Percentiles rank a stretch among this genome's conserved stretches.
These are phyloP conservation scores for Lecanosticta acicola DNA, from an alignment of 2,329 filamentous ascomycete species.

Conservation along the genomic window DNA sequence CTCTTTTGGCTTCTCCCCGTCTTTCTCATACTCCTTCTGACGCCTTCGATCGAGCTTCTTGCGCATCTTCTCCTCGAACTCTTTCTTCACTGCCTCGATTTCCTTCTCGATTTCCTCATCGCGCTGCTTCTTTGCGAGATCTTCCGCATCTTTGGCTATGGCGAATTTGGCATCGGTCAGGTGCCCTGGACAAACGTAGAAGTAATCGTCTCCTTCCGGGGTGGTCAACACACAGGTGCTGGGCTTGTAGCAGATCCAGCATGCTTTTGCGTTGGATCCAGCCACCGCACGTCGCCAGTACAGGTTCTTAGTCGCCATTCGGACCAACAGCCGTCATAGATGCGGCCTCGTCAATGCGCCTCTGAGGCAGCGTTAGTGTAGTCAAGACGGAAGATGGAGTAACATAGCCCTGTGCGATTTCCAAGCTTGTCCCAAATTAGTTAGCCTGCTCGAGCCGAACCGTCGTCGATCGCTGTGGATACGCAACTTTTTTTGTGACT, in stretches of 20 bases:
- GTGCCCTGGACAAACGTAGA: conserved; percentile 82
- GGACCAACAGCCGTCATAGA: too few relatives aligned
- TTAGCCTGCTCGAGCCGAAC: neutral
- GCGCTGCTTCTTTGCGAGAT: conserved; percentile 50
- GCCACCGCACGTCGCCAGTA: conserved; percentile 85
- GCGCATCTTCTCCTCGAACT: conserved; percentile 46
- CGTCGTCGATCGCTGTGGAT: neutral
- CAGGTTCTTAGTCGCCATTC: conserved; percentile 58
- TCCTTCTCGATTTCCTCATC: conserved; percentile 45
- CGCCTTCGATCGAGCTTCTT: conserved; percentile 39
- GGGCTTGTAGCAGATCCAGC: conserved; percentile 87
- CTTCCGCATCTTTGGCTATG: conserved; percentile 62
- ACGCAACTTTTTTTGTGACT: neutral
- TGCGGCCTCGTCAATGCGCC: neutral
- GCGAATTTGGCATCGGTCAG: conserved; percentile 80
- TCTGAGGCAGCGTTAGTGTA: too few relatives aligned
- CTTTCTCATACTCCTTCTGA: conserved; percentile 42
- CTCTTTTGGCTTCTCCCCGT: conserved; percentile 58
- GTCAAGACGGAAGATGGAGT: too few relatives aligned
- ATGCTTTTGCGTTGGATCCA: conserved; percentile 74
- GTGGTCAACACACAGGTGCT: conserved; percentile 83
- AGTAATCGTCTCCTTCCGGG: conserved; percentile 78
- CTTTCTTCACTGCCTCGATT: conserved; percentile 46
- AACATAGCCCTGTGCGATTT: too few relatives aligned
- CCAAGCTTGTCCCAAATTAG: neutral